These are phyloP conservation scores for Tulasnella sp. DNA, from an alignment of 768 basidiomycete genomes.

Conservation along the genomic window DNA sequence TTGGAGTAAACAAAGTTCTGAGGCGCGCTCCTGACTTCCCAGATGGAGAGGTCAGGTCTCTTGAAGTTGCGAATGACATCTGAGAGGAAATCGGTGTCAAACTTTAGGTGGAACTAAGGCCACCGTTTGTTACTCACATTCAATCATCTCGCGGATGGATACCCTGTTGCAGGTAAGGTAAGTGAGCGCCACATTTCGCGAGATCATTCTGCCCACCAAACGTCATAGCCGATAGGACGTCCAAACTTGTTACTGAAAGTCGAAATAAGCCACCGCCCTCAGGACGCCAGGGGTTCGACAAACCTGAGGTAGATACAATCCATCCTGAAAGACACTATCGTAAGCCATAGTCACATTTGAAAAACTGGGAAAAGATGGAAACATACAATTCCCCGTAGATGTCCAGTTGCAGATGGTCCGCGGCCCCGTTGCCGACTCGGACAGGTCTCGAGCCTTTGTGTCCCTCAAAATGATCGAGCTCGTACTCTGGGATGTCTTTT, in stretches of 20 bases:
- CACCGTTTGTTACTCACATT: constrained; percentile 30
- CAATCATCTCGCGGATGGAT: constrained; percentile 61
- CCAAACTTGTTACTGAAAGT: constrained; percentile 69
- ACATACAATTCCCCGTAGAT: constrained; percentile 89
- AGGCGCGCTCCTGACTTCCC: constrained; percentile 85
- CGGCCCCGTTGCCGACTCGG: constrained; percentile 92
- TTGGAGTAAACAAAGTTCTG: constrained; percentile 45
- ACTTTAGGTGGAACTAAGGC: neutral
- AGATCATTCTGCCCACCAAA: constrained; percentile 36
- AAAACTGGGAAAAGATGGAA: neutral
- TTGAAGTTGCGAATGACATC: neutral
- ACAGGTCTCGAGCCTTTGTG: constrained; percentile 56
- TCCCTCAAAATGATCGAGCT: constrained; percentile 75
- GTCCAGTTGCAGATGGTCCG: constrained; percentile 88
- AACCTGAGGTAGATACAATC: constrained; percentile 71
- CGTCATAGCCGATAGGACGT: constrained; percentile 43
- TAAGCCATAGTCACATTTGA: neutral
- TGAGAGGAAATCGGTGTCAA: neutral
- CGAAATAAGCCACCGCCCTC: neutral
- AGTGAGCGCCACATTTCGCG: neutral
- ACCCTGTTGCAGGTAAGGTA: constrained; percentile 39
- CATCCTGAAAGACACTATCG: constrained; percentile 46
- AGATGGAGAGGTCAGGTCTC: constrained; percentile 28
- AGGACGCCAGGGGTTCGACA: neutral
- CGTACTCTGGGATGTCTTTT: constrained; percentile 76